Percentiles rank a stretch among this genome's conserved stretches.
phyloP scores from a whole-genome alignment of 2,329 filamentous ascomycete genomes.

The Diaporthe batatas region DNA sequence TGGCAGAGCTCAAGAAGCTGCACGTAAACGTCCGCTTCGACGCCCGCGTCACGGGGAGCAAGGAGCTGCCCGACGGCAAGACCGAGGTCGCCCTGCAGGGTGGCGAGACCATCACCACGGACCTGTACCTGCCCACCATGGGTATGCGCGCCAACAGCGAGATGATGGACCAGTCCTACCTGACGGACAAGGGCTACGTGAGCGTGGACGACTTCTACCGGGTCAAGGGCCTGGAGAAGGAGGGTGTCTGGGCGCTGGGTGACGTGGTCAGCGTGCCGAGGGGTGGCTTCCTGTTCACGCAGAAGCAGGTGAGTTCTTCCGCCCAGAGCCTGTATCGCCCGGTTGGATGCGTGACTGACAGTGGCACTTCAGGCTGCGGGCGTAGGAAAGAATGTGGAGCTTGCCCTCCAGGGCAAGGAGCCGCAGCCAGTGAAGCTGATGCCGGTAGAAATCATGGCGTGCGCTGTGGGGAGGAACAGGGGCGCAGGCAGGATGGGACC shows the following conservation, averaged over 20 bases:
- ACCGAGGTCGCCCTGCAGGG: constrained; percentile 62
- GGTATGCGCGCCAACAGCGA: constrained; percentile 68
- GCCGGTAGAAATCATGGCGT: constrained; percentile 63
- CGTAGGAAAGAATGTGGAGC: constrained; percentile 67
- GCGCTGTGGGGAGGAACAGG: constrained; percentile 62
- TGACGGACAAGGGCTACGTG: constrained; percentile 60
- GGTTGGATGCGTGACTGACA: neutral
- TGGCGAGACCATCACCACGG: constrained; percentile 63
- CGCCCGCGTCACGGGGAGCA: constrained; percentile 56
- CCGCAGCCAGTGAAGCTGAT: constrained; percentile 61
- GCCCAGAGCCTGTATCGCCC: neutral
- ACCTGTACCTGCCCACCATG: constrained; percentile 69
- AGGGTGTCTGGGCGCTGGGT: constrained; percentile 64
- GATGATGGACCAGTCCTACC: constrained; percentile 60
- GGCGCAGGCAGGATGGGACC: constrained; percentile 63
- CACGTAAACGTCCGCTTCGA: constrained; percentile 62
- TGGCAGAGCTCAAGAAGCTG: constrained; percentile 65
- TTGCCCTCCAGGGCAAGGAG: constrained; percentile 58
- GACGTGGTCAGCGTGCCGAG: constrained; percentile 66
- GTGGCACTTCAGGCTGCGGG: constrained; percentile 55
- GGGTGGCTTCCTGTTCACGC: constrained; percentile 57
- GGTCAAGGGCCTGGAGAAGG: constrained; percentile 57
- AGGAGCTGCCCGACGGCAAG: constrained; percentile 56
- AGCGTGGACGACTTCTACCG: constrained; percentile 65
- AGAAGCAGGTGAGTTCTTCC: constrained; percentile 60